Percentiles rank a stretch among this genome's conserved stretches.
Evolutionary conservation across 1,139 yeast species (phyloP).

Genomic region (Debaryomyces fabryi): DNA sequence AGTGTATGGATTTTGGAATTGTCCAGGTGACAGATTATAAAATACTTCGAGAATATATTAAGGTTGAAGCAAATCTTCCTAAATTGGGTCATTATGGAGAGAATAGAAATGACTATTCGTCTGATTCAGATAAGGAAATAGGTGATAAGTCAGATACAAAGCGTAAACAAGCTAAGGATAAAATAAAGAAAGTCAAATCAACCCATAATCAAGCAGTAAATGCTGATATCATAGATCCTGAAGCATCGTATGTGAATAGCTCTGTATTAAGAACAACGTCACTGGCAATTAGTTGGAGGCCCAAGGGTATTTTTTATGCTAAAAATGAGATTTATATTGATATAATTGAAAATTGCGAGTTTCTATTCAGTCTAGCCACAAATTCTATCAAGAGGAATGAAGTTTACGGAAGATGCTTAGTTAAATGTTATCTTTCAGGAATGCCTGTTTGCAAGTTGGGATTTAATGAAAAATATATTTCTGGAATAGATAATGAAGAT

Average conservation of each 20-base stretch:
- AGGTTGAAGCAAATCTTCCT: slow-evolving; percentile 40
- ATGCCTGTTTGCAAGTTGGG: slow-evolving; percentile 51
- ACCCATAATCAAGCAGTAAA: slow-evolving; percentile 46
- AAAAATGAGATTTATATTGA: slow-evolving; percentile 52
- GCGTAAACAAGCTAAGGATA: slow-evolving; percentile 17
- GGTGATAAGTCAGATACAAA: slow-evolving; percentile 14
- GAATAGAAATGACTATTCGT: slow-evolving; percentile 14
- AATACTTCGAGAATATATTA: slow-evolving; percentile 47
- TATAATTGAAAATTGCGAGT: slow-evolving; percentile 44
- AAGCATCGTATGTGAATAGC: slow-evolving; percentile 50
- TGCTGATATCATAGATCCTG: slow-evolving; percentile 32
- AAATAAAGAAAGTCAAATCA: slow-evolving; percentile 30
- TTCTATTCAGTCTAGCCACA: slow-evolving; percentile 38
- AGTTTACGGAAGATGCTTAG: slow-evolving; percentile 39
- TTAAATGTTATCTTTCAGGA: slow-evolving; percentile 48
- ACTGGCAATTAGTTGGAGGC: slow-evolving; percentile 51
- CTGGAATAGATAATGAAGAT: slow-evolving; percentile 29
- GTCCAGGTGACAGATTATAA: slow-evolving; percentile 48
- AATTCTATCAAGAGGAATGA: slow-evolving; percentile 36
- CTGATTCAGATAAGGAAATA: slow-evolving; percentile 19
- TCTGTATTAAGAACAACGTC: slow-evolving; percentile 53
- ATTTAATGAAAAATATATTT: slow-evolving; percentile 41
- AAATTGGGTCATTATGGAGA: slow-evolving; percentile 14
- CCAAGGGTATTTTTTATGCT: slow-evolving; percentile 50
- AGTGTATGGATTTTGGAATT: slow-evolving; percentile 49